phyloP scores from a whole-genome alignment of 306 rosid species.

The Prunus persica region Prunus_persica_NCBIv2 NC_034012.1:245001-245500 shows the following conservation, averaged over 20 bases:
- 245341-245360: constrained; percentile 10
- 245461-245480: constrained; percentile 76
- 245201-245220: not conserved
- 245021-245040: constrained; percentile 81
- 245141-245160: constrained; percentile 89
- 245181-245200: not conserved
- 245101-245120: constrained; percentile 70
- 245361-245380: not conserved
- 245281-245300: not conserved
- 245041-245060: constrained; percentile 94
- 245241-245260: constrained; percentile 13
- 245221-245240: not conserved
- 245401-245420: not conserved
- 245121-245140: constrained; percentile 78
- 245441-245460: constrained; percentile 14
- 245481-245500: constrained; percentile 60
- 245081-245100: constrained; percentile 75
- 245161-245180: constrained; percentile 40
- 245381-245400: not conserved
- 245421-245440: not conserved
- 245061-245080: constrained; percentile 79
- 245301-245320: not conserved
- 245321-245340: not conserved
- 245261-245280: not conserved
- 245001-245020: constrained; percentile 63